These are phyloP conservation scores for Dactylonectria estremocensis DNA, from an alignment of 2,329 filamentous ascomycete genomes.

Conservation along the genomic window DNA sequence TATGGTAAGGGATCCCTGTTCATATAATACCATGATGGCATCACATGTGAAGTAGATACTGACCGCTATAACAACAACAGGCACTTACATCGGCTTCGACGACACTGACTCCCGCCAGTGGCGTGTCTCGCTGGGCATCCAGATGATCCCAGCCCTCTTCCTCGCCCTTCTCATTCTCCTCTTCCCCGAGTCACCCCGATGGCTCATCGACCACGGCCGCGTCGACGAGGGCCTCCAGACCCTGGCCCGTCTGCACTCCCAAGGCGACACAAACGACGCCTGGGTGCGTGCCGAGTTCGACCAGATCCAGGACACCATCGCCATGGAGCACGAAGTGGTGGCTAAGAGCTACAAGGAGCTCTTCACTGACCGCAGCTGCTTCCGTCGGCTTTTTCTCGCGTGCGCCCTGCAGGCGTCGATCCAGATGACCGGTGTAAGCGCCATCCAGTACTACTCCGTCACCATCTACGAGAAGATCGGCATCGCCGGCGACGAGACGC, in stretches of 20 bases:
- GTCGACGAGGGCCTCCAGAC: slow-evolving; percentile 76
- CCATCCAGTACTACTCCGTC: slow-evolving; percentile 83
- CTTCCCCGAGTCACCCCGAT: slow-evolving; percentile 82
- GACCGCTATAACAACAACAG: slow-evolving; percentile 27
- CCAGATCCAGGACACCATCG: slow-evolving; percentile 78
- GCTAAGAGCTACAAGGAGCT: slow-evolving; percentile 81
- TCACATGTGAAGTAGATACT: no score
- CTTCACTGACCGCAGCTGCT: slow-evolving; percentile 73
- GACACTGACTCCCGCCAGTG: slow-evolving; percentile 52
- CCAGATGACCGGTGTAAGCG: slow-evolving; percentile 83
- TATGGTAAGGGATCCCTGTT: slow-evolving; percentile 67
- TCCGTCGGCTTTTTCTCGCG: slow-evolving; percentile 80
- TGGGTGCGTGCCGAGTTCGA: slow-evolving; percentile 82
- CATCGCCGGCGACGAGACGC: slow-evolving; percentile 74
- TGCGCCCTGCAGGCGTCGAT: slow-evolving; percentile 78
- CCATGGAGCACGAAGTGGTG: slow-evolving; percentile 76
- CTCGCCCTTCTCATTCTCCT: slow-evolving; percentile 74
- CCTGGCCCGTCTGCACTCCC: slow-evolving; percentile 78
- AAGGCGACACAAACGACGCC: slow-evolving; percentile 75
- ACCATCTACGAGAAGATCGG: slow-evolving; percentile 79
- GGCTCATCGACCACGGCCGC: slow-evolving; percentile 82
- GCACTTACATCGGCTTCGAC: slow-evolving; percentile 50
- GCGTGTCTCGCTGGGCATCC: slow-evolving; percentile 72
- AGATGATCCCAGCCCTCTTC: slow-evolving; percentile 77
- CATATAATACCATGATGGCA: background rate